Evolutionary conservation across 495 filamentous ascomycete genomes (phyloP).

Genomic region (Talaromyces proteolyticus): DNA sequence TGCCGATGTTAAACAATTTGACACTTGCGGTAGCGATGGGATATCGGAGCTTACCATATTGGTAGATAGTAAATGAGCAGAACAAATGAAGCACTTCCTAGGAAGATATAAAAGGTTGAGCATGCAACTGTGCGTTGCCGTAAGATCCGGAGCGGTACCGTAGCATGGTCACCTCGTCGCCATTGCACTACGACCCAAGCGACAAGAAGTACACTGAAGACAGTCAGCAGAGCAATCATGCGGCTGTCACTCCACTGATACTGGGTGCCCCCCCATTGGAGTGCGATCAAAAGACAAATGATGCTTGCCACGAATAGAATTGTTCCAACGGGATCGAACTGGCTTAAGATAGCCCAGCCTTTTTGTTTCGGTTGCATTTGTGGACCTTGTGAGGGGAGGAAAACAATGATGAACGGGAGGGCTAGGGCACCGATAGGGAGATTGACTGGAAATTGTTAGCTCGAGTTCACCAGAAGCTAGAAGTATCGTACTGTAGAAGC

Average conservation of each 20-base stretch:
- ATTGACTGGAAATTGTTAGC: constrained; percentile 15
- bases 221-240: constrained; percentile 43
- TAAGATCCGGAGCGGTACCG: constrained; percentile 57
- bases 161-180: constrained; percentile 47
- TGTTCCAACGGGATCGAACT: constrained; percentile 42
- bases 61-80: constrained; percentile 57
- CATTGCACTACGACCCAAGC: constrained; percentile 40
- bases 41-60: constrained; percentile 34
- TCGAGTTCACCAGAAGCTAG: constrained; percentile 34
- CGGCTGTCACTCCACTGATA: constrained; percentile 44
- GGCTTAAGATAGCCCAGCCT: constrained; percentile 28
- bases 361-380: constrained; percentile 19
- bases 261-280: constrained; percentile 22
- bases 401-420: constrained; percentile 37
- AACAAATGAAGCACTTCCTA: constrained; percentile 44
- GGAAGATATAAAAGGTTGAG: constrained; percentile 30
- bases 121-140: constrained; percentile 43
- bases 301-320: constrained; percentile 7
- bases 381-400: constrained; percentile 36
- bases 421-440: constrained; percentile 52
- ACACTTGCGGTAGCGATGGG: neutral
- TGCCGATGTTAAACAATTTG: neutral
- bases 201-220: constrained; percentile 38
- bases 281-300: constrained; percentile 11
- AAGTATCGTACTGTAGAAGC: constrained; percentile 48